These are phyloP conservation scores for Metarhizium album DNA, from an alignment of 2,329 filamentous ascomycete genomes.

Conservation along the genomic window DNA sequence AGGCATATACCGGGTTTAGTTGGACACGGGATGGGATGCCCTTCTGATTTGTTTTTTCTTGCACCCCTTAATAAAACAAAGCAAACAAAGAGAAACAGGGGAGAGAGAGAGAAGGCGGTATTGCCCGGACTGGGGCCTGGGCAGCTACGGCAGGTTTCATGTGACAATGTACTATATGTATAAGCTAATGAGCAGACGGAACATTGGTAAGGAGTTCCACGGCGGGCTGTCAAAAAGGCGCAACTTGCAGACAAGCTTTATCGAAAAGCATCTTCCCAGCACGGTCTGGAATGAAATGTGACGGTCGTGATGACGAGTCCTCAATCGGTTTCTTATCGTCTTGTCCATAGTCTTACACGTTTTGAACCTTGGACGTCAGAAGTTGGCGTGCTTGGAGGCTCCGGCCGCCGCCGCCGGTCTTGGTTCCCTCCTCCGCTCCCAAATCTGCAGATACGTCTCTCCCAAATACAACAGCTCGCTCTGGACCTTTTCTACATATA, in stretches of 20 bases:
- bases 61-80: neutral
- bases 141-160: neutral
- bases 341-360: neutral
- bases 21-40: neutral
- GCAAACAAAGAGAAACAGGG: neutral
- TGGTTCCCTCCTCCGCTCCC: conserved; percentile 66
- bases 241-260: neutral
- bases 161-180: conserved; percentile 6
- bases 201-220: neutral
- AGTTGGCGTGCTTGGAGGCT: conserved; percentile 16
- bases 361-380: neutral
- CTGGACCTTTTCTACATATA: conserved; percentile 84
- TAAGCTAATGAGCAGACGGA: conserved; percentile 3
- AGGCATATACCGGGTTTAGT: neutral
- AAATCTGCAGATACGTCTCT: conserved; percentile 92
- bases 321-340: no score
- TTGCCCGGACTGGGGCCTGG: neutral
- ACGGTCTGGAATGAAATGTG: neutral
- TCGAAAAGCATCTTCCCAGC: neutral
- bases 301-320: neutral
- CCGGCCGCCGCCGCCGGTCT: conserved; percentile 10
- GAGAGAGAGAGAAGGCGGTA: neutral
- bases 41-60: neutral
- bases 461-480: conserved; percentile 84
- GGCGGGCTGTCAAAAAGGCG: neutral